Evolutionary conservation across 805 yeast genomes (phyloP).

Genomic region (Kregervanrija pseudodelftensis): DNA sequence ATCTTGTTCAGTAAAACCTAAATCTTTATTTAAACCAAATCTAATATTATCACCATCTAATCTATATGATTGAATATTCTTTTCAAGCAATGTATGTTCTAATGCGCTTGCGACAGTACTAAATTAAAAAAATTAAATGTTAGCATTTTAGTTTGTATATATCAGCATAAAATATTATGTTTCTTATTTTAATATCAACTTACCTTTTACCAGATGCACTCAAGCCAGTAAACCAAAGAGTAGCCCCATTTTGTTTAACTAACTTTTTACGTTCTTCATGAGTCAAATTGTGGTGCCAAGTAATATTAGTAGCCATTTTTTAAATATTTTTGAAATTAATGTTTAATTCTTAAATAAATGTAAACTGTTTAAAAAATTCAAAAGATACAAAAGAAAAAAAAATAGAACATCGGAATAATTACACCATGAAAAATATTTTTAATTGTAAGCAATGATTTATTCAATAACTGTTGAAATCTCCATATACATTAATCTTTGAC

Average conservation of each 20-base stretch:
- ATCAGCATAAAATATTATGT: neutral
- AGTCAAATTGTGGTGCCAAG: conserved; percentile 91
- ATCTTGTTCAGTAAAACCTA: conserved; percentile 87
- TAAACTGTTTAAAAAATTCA: too few relatives aligned
- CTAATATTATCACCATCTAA: conserved; percentile 93
- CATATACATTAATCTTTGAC: too few relatives aligned
- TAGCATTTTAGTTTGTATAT: neutral
- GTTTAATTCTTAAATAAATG: too few relatives aligned
- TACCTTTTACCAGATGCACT: conserved; percentile 83
- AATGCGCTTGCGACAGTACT: conserved; percentile 90
- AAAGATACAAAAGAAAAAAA: too few relatives aligned
- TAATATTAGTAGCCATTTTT: conserved; percentile 87
- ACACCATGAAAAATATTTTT: too few relatives aligned
- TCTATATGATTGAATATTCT: conserved; percentile 71
- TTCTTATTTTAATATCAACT: conserved; percentile 1
- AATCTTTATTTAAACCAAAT: conserved; percentile 90
- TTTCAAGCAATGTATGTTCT: conserved; percentile 71
- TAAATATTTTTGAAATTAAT: neutral
- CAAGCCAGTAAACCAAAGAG: conserved; percentile 92
- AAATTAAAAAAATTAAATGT: neutral
- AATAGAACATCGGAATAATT: too few relatives aligned
- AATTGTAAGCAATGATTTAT: too few relatives aligned
- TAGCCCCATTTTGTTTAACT: conserved; percentile 78
- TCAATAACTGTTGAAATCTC: too few relatives aligned
- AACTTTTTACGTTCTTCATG: conserved; percentile 69